Conservation (phyloP, 371 early-diverging fungal genomes). For the Haplosporangium sp. region DNA sequence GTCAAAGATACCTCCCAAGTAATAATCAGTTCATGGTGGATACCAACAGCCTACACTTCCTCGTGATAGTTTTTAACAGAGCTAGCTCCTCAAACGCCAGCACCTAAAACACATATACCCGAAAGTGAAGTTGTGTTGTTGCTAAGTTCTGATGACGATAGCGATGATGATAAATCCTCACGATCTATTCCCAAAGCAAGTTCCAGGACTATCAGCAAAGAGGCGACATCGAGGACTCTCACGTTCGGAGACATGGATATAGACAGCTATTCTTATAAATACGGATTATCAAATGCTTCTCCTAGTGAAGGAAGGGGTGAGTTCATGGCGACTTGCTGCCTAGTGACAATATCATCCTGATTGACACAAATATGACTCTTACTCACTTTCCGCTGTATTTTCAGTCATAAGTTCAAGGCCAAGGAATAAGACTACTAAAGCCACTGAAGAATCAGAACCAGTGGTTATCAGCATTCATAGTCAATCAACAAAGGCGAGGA, state of each 20-base stretch:
- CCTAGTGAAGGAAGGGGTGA: neutral
- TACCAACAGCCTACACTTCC: neutral
- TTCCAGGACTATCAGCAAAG: neutral
- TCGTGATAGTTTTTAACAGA: neutral
- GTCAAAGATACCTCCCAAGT: neutral
- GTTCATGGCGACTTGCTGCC: neutral
- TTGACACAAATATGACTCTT: too few relatives aligned
- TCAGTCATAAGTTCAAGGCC: constrained; percentile 1
- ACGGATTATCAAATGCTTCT: neutral
- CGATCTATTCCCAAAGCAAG: neutral
- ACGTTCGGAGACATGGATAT: neutral
- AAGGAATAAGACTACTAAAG: constrained; percentile 6
- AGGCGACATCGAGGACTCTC: neutral
- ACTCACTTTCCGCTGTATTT: neutral
- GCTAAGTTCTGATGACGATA: constrained; percentile 16
- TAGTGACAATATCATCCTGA: neutral
- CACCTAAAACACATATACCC: neutral
- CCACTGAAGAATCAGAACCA: constrained; percentile 7
- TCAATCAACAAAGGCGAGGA: neutral
- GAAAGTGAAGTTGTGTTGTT: neutral
- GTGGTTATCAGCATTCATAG: constrained; percentile 3
- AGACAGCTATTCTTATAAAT: too few relatives aligned
- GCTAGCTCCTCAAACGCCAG: neutral
- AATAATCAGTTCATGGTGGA: neutral
- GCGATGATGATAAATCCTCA: neutral